Conservation (phyloP, 371 early-diverging fungal species). For the Mucor indicus region DNA sequence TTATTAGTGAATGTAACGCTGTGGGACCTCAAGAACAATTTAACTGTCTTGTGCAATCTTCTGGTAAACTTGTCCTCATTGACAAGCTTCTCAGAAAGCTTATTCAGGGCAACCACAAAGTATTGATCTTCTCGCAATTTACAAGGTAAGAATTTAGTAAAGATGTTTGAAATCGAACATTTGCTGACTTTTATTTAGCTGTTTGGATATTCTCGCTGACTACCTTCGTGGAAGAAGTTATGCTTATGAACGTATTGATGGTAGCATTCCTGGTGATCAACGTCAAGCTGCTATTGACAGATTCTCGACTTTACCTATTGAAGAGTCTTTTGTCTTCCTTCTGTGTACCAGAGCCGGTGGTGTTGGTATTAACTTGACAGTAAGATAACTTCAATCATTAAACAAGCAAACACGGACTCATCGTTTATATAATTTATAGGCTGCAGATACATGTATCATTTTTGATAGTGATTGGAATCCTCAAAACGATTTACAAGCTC, state of each 20-base stretch:
- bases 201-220: conserved; percentile 64
- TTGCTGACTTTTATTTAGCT: conserved; percentile 7
- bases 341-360: conserved; percentile 90
- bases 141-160: conserved; percentile 44
- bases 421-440: conserved; percentile 53
- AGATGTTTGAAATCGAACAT: background rate
- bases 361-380: conserved; percentile 88
- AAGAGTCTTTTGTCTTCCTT: conserved; percentile 79
- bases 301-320: conserved; percentile 71
- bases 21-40: conserved; percentile 63
- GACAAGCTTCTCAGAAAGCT: conserved; percentile 83
- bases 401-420: background rate
- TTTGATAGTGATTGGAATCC: conserved; percentile 98
- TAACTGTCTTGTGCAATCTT: conserved; percentile 74
- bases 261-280: conserved; percentile 79
- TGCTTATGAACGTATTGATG: conserved; percentile 88
- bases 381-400: conserved; percentile 6
- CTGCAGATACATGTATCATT: conserved; percentile 93
- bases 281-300: conserved; percentile 93
- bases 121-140: conserved; percentile 95
- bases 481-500: conserved; percentile 94
- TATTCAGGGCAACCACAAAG: conserved; percentile 80
- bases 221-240: conserved; percentile 75
- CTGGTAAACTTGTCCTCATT: conserved; percentile 83
- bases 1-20: conserved; percentile 58